Evolutionary conservation across 495 filamentous ascomycete genomes (phyloP).

Genomic region (Clohesyomyces aquaticus): DNA sequence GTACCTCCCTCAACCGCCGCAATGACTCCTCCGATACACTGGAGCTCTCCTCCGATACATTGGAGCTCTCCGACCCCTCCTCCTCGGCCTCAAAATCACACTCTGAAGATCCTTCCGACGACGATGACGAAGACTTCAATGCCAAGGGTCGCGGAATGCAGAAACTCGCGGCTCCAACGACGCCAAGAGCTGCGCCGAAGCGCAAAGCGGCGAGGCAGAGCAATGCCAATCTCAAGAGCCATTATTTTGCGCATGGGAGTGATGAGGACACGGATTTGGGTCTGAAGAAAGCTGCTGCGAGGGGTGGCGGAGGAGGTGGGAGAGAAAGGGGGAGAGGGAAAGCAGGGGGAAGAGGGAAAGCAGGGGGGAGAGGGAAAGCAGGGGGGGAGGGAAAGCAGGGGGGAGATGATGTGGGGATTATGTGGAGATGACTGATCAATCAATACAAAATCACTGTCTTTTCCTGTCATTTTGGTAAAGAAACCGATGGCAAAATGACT

Average conservation of each 20-base stretch:
- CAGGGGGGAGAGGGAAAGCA: not conserved
- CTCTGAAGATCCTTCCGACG: not conserved
- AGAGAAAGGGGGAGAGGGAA: not conserved
- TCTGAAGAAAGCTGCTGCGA: not conserved
- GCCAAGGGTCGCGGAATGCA: not conserved
- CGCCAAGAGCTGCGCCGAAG: constrained; percentile 33
- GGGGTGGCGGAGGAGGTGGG: not conserved
- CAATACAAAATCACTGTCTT: not conserved
- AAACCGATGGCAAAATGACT: not conserved
- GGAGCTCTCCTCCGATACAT: not conserved
- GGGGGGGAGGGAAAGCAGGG: not conserved
- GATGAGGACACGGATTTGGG: constrained; percentile 39
- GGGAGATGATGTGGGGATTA: not conserved
- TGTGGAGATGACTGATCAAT: not conserved
- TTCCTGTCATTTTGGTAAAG: not conserved
- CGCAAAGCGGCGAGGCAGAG: constrained; percentile 44
- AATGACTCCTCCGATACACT: not conserved
- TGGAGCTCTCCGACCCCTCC: not conserved
- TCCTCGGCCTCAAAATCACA: not conserved
- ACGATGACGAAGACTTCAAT: not conserved
- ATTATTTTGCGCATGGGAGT: constrained; percentile 45
- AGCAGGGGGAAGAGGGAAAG: not conserved
- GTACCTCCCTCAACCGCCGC: not conserved
- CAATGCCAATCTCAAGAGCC: constrained; percentile 41
- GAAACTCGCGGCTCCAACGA: constrained; percentile 7